Percentiles rank a stretch among this genome's conserved stretches.
Conservation (phyloP, 371 early-diverging fungal species). For the Circinella minor region DNA sequence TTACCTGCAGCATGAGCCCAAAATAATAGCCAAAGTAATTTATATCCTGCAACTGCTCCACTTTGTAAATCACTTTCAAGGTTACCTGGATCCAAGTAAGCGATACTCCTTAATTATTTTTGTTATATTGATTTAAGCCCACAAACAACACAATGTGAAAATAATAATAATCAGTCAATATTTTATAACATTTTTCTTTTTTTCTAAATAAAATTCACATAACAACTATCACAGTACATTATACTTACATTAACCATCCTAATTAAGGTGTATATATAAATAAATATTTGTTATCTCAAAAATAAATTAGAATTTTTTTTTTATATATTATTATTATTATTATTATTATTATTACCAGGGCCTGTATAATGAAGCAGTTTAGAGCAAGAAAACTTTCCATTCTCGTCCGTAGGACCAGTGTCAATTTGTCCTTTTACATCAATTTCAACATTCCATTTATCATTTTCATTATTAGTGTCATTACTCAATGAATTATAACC, state of each 20-base stretch:
- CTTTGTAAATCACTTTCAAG: constrained; percentile 75
- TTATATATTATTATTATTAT: no score
- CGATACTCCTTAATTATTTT: constrained; percentile 36
- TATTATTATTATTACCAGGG: constrained; percentile 40
- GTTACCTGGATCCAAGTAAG: constrained; percentile 79
- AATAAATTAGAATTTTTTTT: neutral
- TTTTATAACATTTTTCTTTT: no score
- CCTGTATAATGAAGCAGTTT: constrained; percentile 62
- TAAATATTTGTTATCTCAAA: no score
- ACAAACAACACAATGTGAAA: neutral
- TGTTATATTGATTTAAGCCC: neutral
- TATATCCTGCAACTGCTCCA: constrained; percentile 69
- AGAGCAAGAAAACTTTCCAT: constrained; percentile 43
- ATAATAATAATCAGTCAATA: neutral
- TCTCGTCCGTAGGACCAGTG: constrained; percentile 37
- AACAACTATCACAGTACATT: no score
- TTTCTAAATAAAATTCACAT: no score
- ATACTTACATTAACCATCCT: constrained; percentile 51
- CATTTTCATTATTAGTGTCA: neutral
- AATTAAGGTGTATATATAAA: neutral
- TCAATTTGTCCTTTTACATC: constrained; percentile 49
- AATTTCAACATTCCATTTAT: constrained; percentile 33
- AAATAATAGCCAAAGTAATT: constrained; percentile 69
- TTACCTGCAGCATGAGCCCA: constrained; percentile 68
- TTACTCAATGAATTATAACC: neutral